Evolutionary conservation across 2,329 filamentous ascomycete genomes (phyloP).

Genomic region (Canariomyces notabilis): DNA sequence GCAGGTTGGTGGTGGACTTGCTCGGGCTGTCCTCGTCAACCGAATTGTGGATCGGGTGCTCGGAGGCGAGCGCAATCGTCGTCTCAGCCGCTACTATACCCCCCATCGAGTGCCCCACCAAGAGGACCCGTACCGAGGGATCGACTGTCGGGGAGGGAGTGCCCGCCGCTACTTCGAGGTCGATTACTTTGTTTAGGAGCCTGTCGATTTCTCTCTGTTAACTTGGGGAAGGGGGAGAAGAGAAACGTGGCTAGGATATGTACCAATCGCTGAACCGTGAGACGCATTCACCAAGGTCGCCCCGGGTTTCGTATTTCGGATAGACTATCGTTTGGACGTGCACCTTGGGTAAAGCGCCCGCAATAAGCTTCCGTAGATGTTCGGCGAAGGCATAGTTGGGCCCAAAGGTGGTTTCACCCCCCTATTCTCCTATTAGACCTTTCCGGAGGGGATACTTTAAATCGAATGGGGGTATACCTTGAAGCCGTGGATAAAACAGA

Average conservation of each 20-base stretch:
- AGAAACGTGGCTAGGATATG: background rate
- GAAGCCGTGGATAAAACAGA: constrained; percentile 87
- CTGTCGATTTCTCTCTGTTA: constrained; percentile 35
- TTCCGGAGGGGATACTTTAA: background rate
- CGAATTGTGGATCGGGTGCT: constrained; percentile 47
- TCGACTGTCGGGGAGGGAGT: constrained; percentile 82
- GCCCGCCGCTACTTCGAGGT: constrained; percentile 77
- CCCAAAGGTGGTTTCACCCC: constrained; percentile 73
- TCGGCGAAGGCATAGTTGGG: constrained; percentile 61
- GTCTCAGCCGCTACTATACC: constrained; percentile 93
- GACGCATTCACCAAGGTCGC: constrained; percentile 68
- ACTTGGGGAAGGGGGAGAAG: background rate
- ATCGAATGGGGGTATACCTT: constrained; percentile 49
- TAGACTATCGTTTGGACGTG: constrained; percentile 66
- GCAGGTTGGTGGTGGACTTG: constrained; percentile 30
- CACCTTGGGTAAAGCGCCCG: constrained; percentile 62
- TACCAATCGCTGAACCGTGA: constrained; percentile 70
- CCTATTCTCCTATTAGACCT: constrained; percentile 39
- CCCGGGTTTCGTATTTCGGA: constrained; percentile 76
- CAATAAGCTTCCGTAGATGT: constrained; percentile 61
- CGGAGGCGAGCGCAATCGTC: constrained; percentile 63
- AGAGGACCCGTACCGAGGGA: constrained; percentile 73
- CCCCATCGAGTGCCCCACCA: constrained; percentile 85
- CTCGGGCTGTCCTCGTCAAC: constrained; percentile 36
- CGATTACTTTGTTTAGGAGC: constrained; percentile 89